Base-by-base conservation (phyloP, 768 basidiomycete species). In the Boletus fagicola region DNA sequence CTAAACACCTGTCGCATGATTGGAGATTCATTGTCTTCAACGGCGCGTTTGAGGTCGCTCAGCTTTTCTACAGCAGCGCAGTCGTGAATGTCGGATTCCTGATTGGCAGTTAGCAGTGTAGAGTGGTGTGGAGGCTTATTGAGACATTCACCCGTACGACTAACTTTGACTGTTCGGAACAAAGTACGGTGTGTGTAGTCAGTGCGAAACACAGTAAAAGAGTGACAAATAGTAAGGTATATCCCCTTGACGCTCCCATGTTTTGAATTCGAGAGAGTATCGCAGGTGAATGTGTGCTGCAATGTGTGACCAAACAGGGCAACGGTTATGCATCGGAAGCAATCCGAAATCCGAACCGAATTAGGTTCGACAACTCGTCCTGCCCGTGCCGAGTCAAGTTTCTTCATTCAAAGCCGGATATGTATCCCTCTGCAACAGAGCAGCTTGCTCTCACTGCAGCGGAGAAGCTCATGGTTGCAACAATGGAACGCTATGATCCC, bases 1-100 rank as follows among this genome's bases (percentile, higher is more conserved):
- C 81, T 77, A 73, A 95, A 95, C 36, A 92, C 78, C 65, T 85
- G 82, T 54, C 88, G 86, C 85, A 94, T 83, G 47, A 91, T 70
- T 31, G 88, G 87, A 28, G 88, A 91, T 70, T 84, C 80, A 56
- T 79, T 72, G 43, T 77, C 83, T 62, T 88, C 87, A 30, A 89
- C 71, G 10, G 79, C 75, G 54, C 74, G 68, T 69, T 90, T 90
- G 53, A 92, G 76, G 51, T 77, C 72, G 65, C 80, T 79, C 52
- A 92, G 76, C 65, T 73, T 72, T 54, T 74, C 68, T 12, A 82
- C 67, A 4, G 78, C 72, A 39, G 63, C 54, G 60, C 80, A 80
- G 68, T 72, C 63, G 45, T 74, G 66, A 28, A 83, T 65, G 47
- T 81, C 80, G 47, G 75, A 70, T 56, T 76, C 76, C 81, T 83